These are phyloP conservation scores for Fusarium liriodendri DNA, from an alignment of 2,329 filamentous ascomycete genomes.

Conservation along the genomic window DNA sequence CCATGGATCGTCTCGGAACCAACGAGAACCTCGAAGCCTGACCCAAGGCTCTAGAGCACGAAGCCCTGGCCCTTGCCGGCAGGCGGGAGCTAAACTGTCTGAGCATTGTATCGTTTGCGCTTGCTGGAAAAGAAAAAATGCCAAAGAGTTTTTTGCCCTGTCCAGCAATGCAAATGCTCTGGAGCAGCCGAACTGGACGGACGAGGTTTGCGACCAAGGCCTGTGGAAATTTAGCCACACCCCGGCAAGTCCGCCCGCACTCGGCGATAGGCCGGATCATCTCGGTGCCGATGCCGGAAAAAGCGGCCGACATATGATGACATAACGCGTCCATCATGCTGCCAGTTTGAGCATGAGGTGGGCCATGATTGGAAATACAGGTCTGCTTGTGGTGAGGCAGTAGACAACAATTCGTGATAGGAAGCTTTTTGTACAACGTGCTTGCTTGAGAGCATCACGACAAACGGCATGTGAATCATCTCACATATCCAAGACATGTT, in stretches of 20 bases:
- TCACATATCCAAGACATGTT: background rate
- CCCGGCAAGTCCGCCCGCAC: conserved; percentile 37
- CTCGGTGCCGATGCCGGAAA: conserved; percentile 35
- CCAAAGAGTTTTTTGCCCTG: conserved; percentile 2
- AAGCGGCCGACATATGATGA: conserved; percentile 22
- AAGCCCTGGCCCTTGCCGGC: conserved; percentile 42
- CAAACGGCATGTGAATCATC: background rate
- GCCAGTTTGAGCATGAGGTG: background rate
- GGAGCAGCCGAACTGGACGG: conserved; percentile 2
- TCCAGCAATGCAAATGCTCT: conserved; percentile 23
- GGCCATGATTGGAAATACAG: conserved; percentile 1
- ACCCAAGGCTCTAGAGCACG: conserved; percentile 40
- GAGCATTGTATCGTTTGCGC: conserved; percentile 45
- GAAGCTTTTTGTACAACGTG: background rate
- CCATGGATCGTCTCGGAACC: conserved; percentile 43
- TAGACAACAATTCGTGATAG: too few relatives aligned
- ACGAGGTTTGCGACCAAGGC: conserved; percentile 39
- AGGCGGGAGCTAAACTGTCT: conserved; percentile 50
- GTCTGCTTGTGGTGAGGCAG: too few relatives aligned
- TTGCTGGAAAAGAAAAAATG: conserved; percentile 12
- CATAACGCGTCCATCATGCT: conserved; percentile 32
- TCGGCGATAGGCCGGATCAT: conserved; percentile 47
- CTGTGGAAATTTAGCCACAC: conserved; percentile 40
- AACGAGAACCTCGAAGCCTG: conserved; percentile 37
- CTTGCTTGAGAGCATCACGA: background rate